Evolutionary conservation across 2,329 filamentous ascomycete genomes (phyloP), one percentile per base, ranked within the genome.

Genomic region (Colletotrichum melonis): DNA sequence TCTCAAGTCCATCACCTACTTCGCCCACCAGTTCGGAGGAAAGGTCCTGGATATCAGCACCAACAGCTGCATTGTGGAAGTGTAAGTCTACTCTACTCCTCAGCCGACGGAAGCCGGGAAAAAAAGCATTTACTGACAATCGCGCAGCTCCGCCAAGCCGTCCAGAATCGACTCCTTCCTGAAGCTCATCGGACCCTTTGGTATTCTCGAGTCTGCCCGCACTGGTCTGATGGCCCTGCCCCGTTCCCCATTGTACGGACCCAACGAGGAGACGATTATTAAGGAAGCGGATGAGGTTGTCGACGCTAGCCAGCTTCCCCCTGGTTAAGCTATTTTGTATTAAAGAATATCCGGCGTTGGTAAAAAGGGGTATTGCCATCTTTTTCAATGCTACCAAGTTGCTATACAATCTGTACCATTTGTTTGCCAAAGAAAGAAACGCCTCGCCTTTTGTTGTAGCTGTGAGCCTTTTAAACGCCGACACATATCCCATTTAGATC

Each of bases 11-110:
- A 98, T 99, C 80, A 99, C 97, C 69, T 97, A 97, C 84, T 92
- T 99, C 81, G 93, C 96, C 22, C 97, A 99, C 86, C 97, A 99
- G 81, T 99, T 99, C 79, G 95, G 95, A 70, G 97, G 97, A 76
- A 99, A 99, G 87, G 94, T 99, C 30, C 85, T 99, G 78, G 97
- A 99, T 84, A 98, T 99, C 79, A 98, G 95, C 88, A 98, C 94
- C 66, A 98, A 94, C 85, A 98, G 97, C 86, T 98, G 97, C 85
- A 98, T 98, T 83, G 95, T 99, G 73, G 97, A 99, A 85, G 84
- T 99, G 94, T 96, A 90, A 89, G 93, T 90, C 35, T 14, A n/a
- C 38, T 90, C 38, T 16, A 49, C 32, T 22, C n/a, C 28, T 22
- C 22, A n/a, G 56, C 42, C 11, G 16, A 55, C n/a, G 12, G 24